phyloP scores from a whole-genome alignment of 352 stramenopile species.

The Globisporangium middletonii region DNA sequence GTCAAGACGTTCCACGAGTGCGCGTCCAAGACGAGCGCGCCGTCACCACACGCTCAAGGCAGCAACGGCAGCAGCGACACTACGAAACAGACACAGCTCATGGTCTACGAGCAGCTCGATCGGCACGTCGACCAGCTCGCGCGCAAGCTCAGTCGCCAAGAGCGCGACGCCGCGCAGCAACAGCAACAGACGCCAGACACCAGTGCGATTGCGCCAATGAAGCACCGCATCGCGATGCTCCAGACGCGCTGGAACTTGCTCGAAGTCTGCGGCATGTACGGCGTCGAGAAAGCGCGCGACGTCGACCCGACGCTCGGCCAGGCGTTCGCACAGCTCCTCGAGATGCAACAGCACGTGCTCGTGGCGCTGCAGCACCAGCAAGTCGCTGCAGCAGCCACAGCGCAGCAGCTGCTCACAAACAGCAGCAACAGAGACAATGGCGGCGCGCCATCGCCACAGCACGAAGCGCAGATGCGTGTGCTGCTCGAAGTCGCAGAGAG shows the following conservation, averaged over 20 bases:
- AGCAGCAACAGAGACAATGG: neutral
- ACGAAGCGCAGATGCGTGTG: constrained; percentile 40
- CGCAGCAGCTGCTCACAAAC: neutral
- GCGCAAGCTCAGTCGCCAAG: constrained; percentile 33
- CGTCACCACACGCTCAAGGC: neutral
- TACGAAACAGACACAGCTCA: constrained; percentile 11
- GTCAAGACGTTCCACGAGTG: constrained; percentile 42
- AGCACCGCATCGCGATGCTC: constrained; percentile 19
- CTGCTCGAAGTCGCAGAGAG: constrained; percentile 59
- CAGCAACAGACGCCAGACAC: neutral
- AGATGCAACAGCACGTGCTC: constrained; percentile 49
- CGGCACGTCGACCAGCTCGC: constrained; percentile 44
- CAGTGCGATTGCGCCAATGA: constrained; percentile 5
- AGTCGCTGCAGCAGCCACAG: constrained; percentile 9
- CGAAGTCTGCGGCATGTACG: constrained; percentile 45
- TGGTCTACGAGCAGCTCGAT: constrained; percentile 45
- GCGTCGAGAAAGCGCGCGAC: constrained; percentile 25
- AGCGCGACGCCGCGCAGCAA: constrained; percentile 8
- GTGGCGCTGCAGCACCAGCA: constrained; percentile 27
- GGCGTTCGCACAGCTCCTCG: constrained; percentile 31
- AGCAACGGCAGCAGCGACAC: neutral
- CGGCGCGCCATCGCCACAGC: neutral
- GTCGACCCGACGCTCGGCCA: constrained; percentile 27
- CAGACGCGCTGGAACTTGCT: constrained; percentile 46
- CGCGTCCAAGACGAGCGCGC: constrained; percentile 7